Percentiles rank a stretch among this genome's conserved stretches.
These are phyloP conservation scores for Moringa oleifera DNA, from an alignment of 345 rosid species.

Conservation along the genomic window DNA sequence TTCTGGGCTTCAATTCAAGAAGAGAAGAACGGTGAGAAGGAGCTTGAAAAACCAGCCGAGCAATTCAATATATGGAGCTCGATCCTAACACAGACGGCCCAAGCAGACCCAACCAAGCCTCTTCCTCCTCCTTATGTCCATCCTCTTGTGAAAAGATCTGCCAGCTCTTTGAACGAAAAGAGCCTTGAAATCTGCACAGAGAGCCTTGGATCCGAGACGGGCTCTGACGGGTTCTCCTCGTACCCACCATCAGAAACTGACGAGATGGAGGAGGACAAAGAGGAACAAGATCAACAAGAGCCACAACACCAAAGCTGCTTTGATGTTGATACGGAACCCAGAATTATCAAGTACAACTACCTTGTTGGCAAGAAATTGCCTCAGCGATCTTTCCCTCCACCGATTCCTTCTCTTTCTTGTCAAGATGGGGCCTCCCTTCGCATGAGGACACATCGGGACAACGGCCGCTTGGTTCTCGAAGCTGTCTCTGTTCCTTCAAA, in stretches of 20 bases:
- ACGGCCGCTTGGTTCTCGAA: slow-evolving; percentile 86
- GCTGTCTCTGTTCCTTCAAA: slow-evolving; percentile 73
- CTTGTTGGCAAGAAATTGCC: slow-evolving; percentile 20
- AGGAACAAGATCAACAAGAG: slow-evolving; percentile 21
- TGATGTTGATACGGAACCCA: slow-evolving; percentile 21
- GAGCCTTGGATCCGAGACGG: slow-evolving; percentile 98
- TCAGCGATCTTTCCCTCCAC: slow-evolving; percentile 63
- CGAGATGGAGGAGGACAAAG: slow-evolving; percentile 38
- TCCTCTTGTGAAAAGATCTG: slow-evolving; percentile 55
- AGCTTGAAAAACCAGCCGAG: slow-evolving; percentile 22
- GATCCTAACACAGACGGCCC: slow-evolving; percentile 42
- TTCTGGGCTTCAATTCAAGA: slow-evolving; percentile 50
- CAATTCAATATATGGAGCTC: slow-evolving; percentile 60
- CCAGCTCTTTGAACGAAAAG: slow-evolving; percentile 59
- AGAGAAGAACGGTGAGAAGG: slow-evolving; percentile 28
- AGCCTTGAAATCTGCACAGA: slow-evolving; percentile 94
- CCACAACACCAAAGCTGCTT: slow-evolving; percentile 6
- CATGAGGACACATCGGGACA: slow-evolving; percentile 71
- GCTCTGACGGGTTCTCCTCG: slow-evolving; percentile 76
- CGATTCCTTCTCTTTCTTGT: slow-evolving; percentile 57
- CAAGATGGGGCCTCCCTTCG: slow-evolving; percentile 47
- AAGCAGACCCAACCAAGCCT: slow-evolving; percentile 23
- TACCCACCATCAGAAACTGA: slow-evolving; percentile 50
- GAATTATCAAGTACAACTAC: slow-evolving; percentile 15
- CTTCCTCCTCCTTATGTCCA: slow-evolving; percentile 63